Evolutionary conservation across 2,329 filamentous ascomycete species (phyloP), one percentile per base, ranked within the genome.

Genomic region (Claviceps purpurea): DNA sequence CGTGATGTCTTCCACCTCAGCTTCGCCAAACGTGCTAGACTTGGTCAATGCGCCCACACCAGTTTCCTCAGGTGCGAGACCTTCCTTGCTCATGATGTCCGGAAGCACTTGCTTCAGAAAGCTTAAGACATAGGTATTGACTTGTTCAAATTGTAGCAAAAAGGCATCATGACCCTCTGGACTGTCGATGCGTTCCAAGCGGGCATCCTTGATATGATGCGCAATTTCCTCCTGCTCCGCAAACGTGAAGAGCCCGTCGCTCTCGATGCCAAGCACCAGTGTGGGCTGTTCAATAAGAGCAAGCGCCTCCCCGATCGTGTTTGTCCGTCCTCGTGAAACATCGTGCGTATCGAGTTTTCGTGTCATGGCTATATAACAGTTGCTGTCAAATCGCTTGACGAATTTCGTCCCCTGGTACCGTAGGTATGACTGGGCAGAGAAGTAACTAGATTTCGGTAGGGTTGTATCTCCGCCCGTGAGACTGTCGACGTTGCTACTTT

Each of bases 311-410:
- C 79, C 76, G 37, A 95, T 82, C 26, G 77, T 73, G 42, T 70
- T 60, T n/a, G 81, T 71, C 5, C 91, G 84, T 63, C 84, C 80
- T 43, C 90, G 81, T 14, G 89, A 94, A 26, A 98, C 82, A 65
- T 98, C 93, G 68, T 98, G 93, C 0, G 93, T 97, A 65, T 98
- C 93, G 16, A 98, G 79, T 69, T 98, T 98, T 62, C 93, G 85
- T 4, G 93, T 97, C 68, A 98, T 96, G 59, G 93, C 90, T 60
- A 98, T 97, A 72, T 98, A 98, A 72, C 93, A 98, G 68, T 98
- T 98, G 62, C 89, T 88, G 68, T 98, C 93, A 67, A 97, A 98
- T 10, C 93, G 86, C 67, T 87, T 89, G 61, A 97, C 93, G 61
- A 98, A 98, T 68, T 98, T 98, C 61, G 85, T 80, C 52, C 89